Conservation (phyloP, 1,139 yeast species). For the Kodamaea plutei region DNA sequence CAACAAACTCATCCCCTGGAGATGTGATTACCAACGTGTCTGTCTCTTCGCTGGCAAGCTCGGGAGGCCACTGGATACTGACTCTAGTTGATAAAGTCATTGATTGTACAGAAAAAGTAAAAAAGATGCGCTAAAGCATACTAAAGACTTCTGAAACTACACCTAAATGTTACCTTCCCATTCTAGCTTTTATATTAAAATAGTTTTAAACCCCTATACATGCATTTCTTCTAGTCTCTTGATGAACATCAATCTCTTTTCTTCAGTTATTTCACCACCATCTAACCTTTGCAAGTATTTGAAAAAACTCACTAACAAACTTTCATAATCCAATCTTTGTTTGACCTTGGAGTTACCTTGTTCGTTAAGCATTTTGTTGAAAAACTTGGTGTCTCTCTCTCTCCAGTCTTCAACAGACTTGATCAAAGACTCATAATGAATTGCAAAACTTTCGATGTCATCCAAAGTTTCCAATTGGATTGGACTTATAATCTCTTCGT, state of each 20-base stretch:
- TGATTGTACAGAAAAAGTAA: not conserved
- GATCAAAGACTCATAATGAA: conserved; percentile 36
- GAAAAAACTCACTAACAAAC: conserved; percentile 35
- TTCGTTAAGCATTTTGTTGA: conserved; percentile 21
- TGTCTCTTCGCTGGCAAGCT: conserved; percentile 41
- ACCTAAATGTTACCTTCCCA: not conserved
- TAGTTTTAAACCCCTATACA: not conserved
- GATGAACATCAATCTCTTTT: conserved; percentile 19
- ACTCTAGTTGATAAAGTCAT: conserved; percentile 42
- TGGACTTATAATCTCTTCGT: conserved; percentile 17
- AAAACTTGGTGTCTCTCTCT: conserved; percentile 28
- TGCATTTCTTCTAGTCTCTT: conserved; percentile 12
- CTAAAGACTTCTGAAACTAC: too few relatives aligned
- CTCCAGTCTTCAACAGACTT: conserved; percentile 35
- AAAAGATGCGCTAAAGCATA: too few relatives aligned
- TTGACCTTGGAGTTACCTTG: conserved; percentile 19
- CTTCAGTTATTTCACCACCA: conserved; percentile 29
- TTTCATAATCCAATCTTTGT: conserved; percentile 36
- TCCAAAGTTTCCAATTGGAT: conserved; percentile 42
- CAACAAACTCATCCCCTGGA: conserved; percentile 44
- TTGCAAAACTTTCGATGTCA: conserved; percentile 43
- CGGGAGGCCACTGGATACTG: conserved; percentile 52
- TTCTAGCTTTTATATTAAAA: conserved; percentile 1
- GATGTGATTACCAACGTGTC: conserved; percentile 51
- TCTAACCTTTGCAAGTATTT: conserved; percentile 34